These are phyloP conservation scores for Ajuga reptans DNA, from an alignment of 305 asterid genomes.

Conservation along the genomic window DNA sequence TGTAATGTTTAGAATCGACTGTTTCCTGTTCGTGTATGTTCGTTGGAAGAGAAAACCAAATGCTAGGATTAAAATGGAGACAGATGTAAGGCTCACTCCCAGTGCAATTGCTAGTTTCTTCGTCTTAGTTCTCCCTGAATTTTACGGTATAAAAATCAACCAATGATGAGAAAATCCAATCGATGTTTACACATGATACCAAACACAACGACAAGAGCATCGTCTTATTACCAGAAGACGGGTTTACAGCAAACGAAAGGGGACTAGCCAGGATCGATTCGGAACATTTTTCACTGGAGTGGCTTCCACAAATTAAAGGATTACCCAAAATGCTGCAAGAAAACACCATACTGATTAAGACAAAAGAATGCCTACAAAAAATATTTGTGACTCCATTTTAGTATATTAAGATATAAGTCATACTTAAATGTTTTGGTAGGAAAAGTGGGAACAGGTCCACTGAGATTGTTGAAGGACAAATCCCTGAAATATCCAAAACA, in stretches of 20 bases:
- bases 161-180: not conserved
- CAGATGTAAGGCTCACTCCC: constrained; percentile 55
- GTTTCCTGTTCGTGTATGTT: constrained; percentile 43
- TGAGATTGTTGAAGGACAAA: constrained; percentile 82
- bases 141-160: not conserved
- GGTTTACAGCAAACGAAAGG: constrained; percentile 41
- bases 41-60: constrained; percentile 44
- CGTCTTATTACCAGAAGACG: constrained; percentile 37
- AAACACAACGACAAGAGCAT: not conserved
- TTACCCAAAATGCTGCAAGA: constrained; percentile 52
- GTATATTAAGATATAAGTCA: constrained; percentile 19
- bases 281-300: constrained; percentile 50
- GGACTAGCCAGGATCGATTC: constrained; percentile 45
- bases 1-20: constrained; percentile 49
- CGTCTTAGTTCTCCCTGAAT: constrained; percentile 45
- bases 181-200: not conserved
- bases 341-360: not conserved
- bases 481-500: constrained; percentile 50
- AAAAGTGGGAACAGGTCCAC: constrained; percentile 72
- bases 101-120: constrained; percentile 60
- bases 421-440: constrained; percentile 83
- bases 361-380: not conserved
- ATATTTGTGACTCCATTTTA: constrained; percentile 14
- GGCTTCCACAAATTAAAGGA: constrained; percentile 72
- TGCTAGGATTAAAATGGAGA: constrained; percentile 30